Conservation (phyloP, 2,329 filamentous ascomycete genomes). For the Curvularia verruculosa region DNA sequence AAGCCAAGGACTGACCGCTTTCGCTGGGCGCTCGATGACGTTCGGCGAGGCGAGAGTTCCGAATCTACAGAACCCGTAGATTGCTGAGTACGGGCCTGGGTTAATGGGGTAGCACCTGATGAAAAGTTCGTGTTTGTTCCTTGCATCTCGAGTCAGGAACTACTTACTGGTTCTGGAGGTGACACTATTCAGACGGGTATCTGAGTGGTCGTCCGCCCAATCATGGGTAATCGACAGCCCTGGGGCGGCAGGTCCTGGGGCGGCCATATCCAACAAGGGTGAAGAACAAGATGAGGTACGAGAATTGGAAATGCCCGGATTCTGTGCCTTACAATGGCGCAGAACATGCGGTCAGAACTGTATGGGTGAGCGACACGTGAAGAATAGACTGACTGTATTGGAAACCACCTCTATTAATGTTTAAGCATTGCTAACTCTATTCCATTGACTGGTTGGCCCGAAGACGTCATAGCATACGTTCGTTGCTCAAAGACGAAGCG, state of each 20-base stretch:
- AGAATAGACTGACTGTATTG: not conserved
- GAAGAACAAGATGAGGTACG: not conserved
- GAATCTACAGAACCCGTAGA: slow-evolving; percentile 19
- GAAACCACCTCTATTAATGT: slow-evolving; percentile 1
- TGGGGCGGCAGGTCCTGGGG: slow-evolving; percentile 23
- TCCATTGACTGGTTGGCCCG: slow-evolving; percentile 6
- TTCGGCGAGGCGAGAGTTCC: slow-evolving; percentile 22
- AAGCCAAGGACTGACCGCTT: slow-evolving; percentile 44
- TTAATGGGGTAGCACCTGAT: slow-evolving; percentile 20
- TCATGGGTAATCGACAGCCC: slow-evolving; percentile 28
- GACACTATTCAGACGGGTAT: slow-evolving; percentile 14
- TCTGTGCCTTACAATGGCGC: not conserved
- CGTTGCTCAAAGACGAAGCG: not conserved
- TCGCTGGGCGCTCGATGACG: slow-evolving; percentile 29
- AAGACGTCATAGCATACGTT: slow-evolving; percentile 21
- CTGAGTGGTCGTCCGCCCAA: slow-evolving; percentile 23
- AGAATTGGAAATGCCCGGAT: not conserved
- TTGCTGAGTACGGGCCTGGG: slow-evolving; percentile 26
- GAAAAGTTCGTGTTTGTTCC: not conserved
- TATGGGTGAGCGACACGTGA: too few species aligned
- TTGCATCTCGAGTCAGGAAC: not conserved
- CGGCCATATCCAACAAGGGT: slow-evolving; percentile 8
- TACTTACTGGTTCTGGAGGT: slow-evolving; percentile 11
- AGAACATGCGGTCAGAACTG: not conserved
- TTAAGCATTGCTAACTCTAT: slow-evolving; percentile 10